Percentiles rank a stretch among this genome's conserved stretches.
Conservation (phyloP, 2,329 filamentous ascomycete genomes). For the Polychaeton citri region DNA sequence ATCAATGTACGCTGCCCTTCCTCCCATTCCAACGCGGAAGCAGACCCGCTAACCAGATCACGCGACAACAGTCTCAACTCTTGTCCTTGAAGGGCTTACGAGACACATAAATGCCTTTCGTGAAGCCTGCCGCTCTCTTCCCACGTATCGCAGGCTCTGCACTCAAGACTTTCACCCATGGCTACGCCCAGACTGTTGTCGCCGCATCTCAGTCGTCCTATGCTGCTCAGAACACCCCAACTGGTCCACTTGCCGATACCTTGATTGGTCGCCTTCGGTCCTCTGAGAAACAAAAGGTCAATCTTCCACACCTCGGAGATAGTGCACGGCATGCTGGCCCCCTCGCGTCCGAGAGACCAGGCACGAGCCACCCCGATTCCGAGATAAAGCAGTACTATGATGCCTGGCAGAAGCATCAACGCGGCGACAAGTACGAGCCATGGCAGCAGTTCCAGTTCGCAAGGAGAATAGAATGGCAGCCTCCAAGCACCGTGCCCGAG, state of each 20-base stretch:
- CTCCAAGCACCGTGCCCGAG: slow-evolving; percentile 26
- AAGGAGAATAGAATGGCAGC: slow-evolving; percentile 81
- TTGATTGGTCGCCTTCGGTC: slow-evolving; percentile 36
- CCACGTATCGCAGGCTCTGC: slow-evolving; percentile 65
- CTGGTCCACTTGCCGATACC: slow-evolving; percentile 40
- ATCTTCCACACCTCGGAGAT: slow-evolving; percentile 17
- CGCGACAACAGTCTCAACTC: slow-evolving; percentile 29
- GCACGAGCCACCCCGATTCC: slow-evolving; percentile 22
- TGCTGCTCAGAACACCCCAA: slow-evolving; percentile 48
- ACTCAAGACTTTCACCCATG: slow-evolving; percentile 83
- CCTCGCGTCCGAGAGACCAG: slow-evolving; percentile 14
- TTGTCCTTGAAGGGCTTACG: slow-evolving; percentile 47
- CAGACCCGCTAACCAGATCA: slow-evolving; percentile 9
- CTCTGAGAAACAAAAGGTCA: slow-evolving; percentile 16
- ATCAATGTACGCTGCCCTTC: slow-evolving; percentile 1
- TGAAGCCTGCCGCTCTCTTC: slow-evolving; percentile 64
- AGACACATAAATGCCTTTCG: slow-evolving; percentile 72
- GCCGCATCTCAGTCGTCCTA: slow-evolving; percentile 81
- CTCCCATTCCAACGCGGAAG: slow-evolving; percentile 5
- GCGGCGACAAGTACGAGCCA: slow-evolving; percentile 55
- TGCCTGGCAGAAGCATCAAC: slow-evolving; percentile 69
- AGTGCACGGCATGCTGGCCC: slow-evolving; percentile 23
- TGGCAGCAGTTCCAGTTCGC: slow-evolving; percentile 88
- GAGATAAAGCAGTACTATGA: slow-evolving; percentile 85
- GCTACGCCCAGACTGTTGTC: slow-evolving; percentile 95